These are phyloP conservation scores for Platanthera guangdongensis DNA, from an alignment of 106 monocot species.

Conservation along the genomic window DNA sequence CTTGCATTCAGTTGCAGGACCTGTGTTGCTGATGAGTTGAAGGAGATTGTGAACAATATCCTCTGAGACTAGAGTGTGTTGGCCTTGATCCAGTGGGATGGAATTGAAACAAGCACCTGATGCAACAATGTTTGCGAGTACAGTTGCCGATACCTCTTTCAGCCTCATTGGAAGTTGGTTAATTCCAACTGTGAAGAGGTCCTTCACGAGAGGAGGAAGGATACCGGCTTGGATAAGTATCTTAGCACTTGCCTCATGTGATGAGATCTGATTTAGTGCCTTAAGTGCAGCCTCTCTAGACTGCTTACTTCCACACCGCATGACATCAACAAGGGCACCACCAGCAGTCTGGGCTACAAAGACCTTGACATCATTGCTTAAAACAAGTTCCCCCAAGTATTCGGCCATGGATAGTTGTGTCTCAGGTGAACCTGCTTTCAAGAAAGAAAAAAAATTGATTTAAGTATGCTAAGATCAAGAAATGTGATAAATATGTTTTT, in stretches of 20 bases:
- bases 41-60: slow-evolving; percentile 78
- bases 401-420: slow-evolving; percentile 61
- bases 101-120: slow-evolving; percentile 54
- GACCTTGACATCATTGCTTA: slow-evolving; percentile 71
- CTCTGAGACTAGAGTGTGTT: slow-evolving; percentile 73
- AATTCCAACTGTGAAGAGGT: slow-evolving; percentile 50
- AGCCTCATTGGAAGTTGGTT: slow-evolving; percentile 62
- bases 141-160: slow-evolving; percentile 64
- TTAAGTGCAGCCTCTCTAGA: slow-evolving; percentile 61
- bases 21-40: slow-evolving; percentile 92
- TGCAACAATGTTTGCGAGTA: slow-evolving; percentile 54
- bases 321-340: slow-evolving; percentile 53
- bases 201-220: slow-evolving; percentile 62
- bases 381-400: slow-evolving; percentile 61
- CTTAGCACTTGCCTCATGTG: slow-evolving; percentile 54
- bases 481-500: background rate
- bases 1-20: slow-evolving; percentile 81
- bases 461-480: background rate
- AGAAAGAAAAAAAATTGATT: slow-evolving; percentile 5
- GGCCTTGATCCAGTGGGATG: slow-evolving; percentile 43
- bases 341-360: slow-evolving; percentile 66
- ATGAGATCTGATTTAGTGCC: slow-evolving; percentile 67
- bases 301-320: slow-evolving; percentile 54
- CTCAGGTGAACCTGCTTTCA: slow-evolving; percentile 40
- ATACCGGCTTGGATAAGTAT: slow-evolving; percentile 54